Evolutionary conservation across 768 basidiomycete species (phyloP).

Genomic region (Sporobolomyces phaffii): DNA sequence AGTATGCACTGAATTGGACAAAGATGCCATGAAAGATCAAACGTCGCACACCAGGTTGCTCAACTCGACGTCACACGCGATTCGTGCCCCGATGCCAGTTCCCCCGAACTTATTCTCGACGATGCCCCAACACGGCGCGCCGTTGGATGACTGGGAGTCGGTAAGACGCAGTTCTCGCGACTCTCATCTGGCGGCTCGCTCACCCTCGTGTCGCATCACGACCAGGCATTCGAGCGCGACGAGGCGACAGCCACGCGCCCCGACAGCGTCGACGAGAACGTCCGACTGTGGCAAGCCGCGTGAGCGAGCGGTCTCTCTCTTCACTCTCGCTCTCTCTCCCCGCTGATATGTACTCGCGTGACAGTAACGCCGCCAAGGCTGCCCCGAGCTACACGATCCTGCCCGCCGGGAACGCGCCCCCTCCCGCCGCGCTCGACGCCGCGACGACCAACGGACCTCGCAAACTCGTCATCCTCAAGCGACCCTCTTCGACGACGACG

Average conservation of each 20-base stretch:
- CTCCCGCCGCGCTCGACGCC: conserved; percentile 11
- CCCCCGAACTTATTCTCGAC: neutral
- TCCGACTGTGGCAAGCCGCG: conserved; percentile 21
- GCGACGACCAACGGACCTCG: conserved; percentile 20
- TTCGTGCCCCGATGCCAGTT: conserved; percentile 12
- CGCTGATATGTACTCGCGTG: neutral
- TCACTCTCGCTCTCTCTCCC: neutral
- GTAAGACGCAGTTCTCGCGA: neutral
- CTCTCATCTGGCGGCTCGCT: neutral
- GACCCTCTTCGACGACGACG: neutral
- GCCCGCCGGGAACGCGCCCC: neutral
- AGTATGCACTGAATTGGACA: no score
- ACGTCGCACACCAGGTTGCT: no score
- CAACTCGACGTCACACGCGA: no score
- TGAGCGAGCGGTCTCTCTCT: neutral
- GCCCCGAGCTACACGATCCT: conserved; percentile 17
- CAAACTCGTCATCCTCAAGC: conserved; percentile 23
- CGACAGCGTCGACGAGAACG: conserved; percentile 6
- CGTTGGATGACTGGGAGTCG: conserved; percentile 14
- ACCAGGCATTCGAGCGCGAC: conserved; percentile 13
- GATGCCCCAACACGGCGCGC: neutral
- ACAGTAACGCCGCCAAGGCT: neutral
- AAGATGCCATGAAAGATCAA: no score
- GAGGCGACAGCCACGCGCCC: neutral
- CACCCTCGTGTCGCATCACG: neutral